Base-by-base conservation (phyloP, 2,329 filamentous ascomycete genomes). In the Ustulina deusta region DNA sequence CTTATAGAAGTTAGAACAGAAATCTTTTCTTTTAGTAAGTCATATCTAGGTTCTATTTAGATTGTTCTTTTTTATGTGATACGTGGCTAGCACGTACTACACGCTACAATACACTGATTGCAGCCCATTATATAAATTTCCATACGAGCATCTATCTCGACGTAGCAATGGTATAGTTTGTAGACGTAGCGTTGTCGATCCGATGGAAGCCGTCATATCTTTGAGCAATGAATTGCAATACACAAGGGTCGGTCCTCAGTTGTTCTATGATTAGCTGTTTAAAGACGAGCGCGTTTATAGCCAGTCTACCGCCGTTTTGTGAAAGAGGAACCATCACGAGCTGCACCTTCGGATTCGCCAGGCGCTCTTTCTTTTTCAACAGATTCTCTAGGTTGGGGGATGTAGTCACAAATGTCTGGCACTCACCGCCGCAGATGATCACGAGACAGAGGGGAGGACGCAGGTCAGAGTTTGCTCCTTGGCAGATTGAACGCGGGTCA, bases 191-290 rank as follows among this genome's bases (percentile, higher is more conserved):
- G 46, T 22, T 51, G 7, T 61, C 58, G 7, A 52, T 38, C 5
- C 58, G 46, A 61, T 61, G 46, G 10, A 61, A 61, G 34, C 58
- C 58, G 10, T 52, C 46, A 17, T 61, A 52, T 2, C 25, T 40
- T 2, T 3, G 42, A 4, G 58, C 46, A 9, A 61, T 61, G 17
- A 61, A 61, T 17, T 20, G 42, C 25, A 61, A 32, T 22, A 61
- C 58, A 27, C 58, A 52, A 13, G 58, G 58, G n/a, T 52, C 36
- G n/a, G 54, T 22, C 10, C 36, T 32, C 5, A 54, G 34, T 10
- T 34, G 46, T 22, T 22, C 4, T 2, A n/a, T 44, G 10, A 61
- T 44, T 32, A 61, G 17, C 29, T 36, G 34, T 51, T 32, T 52
- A 6, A 61, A 32, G 25, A 42, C n/a, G 17, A 9, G 5, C 6